Conservation (phyloP, 2,329 filamentous ascomycete species). For the Cladosporium sp. region DNA sequence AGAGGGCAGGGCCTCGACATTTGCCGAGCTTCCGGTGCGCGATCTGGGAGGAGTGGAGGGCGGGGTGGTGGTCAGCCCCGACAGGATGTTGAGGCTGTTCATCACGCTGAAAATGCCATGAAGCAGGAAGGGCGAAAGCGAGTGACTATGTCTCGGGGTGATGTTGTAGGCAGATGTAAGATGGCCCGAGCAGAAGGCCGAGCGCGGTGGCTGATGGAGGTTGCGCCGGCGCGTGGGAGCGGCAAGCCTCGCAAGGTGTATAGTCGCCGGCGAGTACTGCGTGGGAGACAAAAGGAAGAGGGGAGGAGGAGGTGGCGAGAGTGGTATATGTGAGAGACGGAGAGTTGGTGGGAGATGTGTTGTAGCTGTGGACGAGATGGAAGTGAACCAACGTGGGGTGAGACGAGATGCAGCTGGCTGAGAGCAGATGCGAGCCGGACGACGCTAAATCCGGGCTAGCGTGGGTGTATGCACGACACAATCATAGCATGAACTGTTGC, state of each 20-base stretch:
- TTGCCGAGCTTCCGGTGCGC: constrained; percentile 33
- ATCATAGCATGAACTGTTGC: too few relatives aligned
- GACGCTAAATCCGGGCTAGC: too few relatives aligned
- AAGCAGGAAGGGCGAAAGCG: constrained; percentile 21
- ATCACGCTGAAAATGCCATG: constrained; percentile 61
- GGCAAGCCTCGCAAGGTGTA: not conserved
- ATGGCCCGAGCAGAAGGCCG: not conserved
- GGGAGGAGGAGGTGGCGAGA: not conserved
- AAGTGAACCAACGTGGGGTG: not conserved
- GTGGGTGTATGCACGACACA: too few relatives aligned
- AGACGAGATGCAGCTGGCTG: not conserved
- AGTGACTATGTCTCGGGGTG: not conserved
- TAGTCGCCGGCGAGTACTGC: not conserved
- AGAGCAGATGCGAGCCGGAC: too few relatives aligned
- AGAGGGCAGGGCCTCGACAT: constrained; percentile 15
- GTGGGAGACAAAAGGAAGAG: not conserved
- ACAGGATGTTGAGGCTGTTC: constrained; percentile 96
- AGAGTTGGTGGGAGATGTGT: too few relatives aligned
- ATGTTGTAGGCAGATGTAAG: not conserved
- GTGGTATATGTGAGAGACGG: too few relatives aligned
- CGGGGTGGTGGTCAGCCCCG: constrained; percentile 62
- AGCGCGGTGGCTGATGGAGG: constrained; percentile 3
- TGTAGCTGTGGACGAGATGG: not conserved
- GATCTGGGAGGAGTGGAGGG: constrained; percentile 38
- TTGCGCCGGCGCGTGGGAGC: constrained; percentile 4